These are phyloP conservation scores for Datura wrightii DNA, from an alignment of 257 asterid species.

Conservation along the genomic window DNA sequence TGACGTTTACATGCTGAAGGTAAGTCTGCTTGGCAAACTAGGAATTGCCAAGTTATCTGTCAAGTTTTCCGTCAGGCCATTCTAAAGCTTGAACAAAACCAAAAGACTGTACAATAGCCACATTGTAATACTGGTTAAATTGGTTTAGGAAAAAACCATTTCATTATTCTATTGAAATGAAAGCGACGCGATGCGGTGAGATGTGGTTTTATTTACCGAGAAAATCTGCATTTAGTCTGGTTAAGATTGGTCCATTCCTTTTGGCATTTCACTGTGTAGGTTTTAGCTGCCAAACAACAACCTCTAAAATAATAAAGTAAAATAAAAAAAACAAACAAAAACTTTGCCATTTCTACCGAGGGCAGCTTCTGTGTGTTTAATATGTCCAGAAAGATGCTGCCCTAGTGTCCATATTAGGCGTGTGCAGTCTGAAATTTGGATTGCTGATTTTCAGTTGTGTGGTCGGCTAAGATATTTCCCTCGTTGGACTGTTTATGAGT, in stretches of 20 bases:
- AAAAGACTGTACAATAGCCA: not conserved
- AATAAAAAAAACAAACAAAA: not conserved
- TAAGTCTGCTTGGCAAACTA: not conserved
- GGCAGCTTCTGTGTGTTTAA: not conserved
- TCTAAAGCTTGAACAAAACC: not conserved
- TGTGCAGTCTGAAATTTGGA: not conserved
- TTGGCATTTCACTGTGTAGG: not conserved
- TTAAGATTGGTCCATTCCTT: not conserved
- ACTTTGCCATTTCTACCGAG: not conserved
- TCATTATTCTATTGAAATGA: not conserved
- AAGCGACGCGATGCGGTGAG: not conserved
- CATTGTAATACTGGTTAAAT: not conserved
- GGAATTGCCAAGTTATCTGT: conserved; percentile 27
- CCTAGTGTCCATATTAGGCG: not conserved
- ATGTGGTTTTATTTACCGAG: not conserved
- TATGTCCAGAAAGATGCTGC: not conserved
- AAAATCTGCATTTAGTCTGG: not conserved
- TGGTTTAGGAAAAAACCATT: not conserved
- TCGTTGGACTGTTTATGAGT: conserved; percentile 22
- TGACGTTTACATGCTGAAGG: not conserved
- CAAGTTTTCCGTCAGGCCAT: not conserved
- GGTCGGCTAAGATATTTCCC: not conserved
- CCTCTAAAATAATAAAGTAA: not conserved
- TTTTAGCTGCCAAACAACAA: not conserved
- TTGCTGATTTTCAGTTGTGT: conserved; percentile 20